These are phyloP conservation scores for Cladosporium sp. DNA, from an alignment of 2,329 filamentous ascomycete genomes.

Conservation along the genomic window DNA sequence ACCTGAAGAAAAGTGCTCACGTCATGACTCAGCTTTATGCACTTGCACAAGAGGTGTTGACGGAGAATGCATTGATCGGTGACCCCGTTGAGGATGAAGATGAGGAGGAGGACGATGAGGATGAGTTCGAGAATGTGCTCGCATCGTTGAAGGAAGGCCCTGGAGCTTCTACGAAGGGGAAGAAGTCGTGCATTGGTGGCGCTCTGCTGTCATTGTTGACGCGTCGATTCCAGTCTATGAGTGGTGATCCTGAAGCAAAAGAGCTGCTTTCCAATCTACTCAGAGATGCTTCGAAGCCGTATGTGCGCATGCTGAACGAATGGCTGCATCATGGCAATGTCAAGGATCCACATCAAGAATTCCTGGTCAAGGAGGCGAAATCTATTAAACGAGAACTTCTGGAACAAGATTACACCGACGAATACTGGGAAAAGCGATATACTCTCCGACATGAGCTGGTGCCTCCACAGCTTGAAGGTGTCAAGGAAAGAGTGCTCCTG, in stretches of 20 bases:
- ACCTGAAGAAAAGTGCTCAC: slow-evolving; percentile 83
- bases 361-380: slow-evolving; percentile 91
- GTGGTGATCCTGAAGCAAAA: slow-evolving; percentile 84
- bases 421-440: slow-evolving; percentile 98
- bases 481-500: slow-evolving; percentile 90
- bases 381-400: slow-evolving; percentile 87
- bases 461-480: slow-evolving; percentile 81
- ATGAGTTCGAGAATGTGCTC: slow-evolving; percentile 87
- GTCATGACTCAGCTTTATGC: slow-evolving; percentile 88
- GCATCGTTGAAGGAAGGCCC: slow-evolving; percentile 84
- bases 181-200: slow-evolving; percentile 95
- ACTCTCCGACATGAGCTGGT: slow-evolving; percentile 88
- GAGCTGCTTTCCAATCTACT: slow-evolving; percentile 75
- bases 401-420: slow-evolving; percentile 95
- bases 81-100: slow-evolving; percentile 62
- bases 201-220: slow-evolving; percentile 87
- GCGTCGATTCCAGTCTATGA: slow-evolving; percentile 78
- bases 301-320: slow-evolving; percentile 98
- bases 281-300: slow-evolving; percentile 83
- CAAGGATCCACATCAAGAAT: slow-evolving; percentile 88
- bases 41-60: slow-evolving; percentile 79
- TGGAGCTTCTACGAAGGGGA: slow-evolving; percentile 74
- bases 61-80: slow-evolving; percentile 80
- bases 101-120: slow-evolving; percentile 56
- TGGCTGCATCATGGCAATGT: slow-evolving; percentile 97